Base-by-base conservation (phyloP, 2,329 filamentous ascomycete genomes). In the Fusarium marasasianum region DNA sequence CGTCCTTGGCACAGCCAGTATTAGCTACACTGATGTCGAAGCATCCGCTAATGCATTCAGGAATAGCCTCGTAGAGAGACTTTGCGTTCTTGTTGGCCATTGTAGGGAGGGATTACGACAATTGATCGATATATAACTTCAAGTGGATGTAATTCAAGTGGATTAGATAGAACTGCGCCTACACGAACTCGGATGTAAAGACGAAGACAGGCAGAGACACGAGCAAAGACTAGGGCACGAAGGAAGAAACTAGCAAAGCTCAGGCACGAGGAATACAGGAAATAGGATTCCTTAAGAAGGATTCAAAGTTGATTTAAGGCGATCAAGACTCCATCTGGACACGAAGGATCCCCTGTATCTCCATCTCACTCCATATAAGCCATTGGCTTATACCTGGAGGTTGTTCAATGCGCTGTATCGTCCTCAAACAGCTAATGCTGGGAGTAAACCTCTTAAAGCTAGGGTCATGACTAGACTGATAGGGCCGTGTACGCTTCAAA, bases 71-170 rank as follows among this genome's bases (percentile, higher is more conserved):
- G 24, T 69, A 66, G 40, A 78, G 66, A 13, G 71, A 44, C 12
- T 70, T 63, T 10, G 76, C 69, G 33, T 76, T 78, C 13, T 59
- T 31, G 51, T 76, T 74, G 17, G 76, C 75, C 76, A 78, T 78
- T 55, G 10, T 37, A 20, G 44, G 44, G 5, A n/a, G 17, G 14
- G 12, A 3, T 20, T 10, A 41, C 7, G 8, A 17, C 5, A 20
- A 53, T 38, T 17, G 17, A 44, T 45, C 12, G 40, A 55, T 56
- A 43, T 55, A 44, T 24, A 40, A 48, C 22, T 33, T 37, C 17
- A 45, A 50, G 17, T 22, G 31, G 37, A 37, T 20, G 11, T 33
- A 22, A 17, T 48, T 26, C 6, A 26, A 38, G 41, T 47, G 18
- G 60, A 47, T 40, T 40, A 41, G 20, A 40, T 15, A 59, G 26